Evolutionary conservation across 2,329 filamentous ascomycete genomes (phyloP).

Genomic region (Monilinia fructigena): DNA sequence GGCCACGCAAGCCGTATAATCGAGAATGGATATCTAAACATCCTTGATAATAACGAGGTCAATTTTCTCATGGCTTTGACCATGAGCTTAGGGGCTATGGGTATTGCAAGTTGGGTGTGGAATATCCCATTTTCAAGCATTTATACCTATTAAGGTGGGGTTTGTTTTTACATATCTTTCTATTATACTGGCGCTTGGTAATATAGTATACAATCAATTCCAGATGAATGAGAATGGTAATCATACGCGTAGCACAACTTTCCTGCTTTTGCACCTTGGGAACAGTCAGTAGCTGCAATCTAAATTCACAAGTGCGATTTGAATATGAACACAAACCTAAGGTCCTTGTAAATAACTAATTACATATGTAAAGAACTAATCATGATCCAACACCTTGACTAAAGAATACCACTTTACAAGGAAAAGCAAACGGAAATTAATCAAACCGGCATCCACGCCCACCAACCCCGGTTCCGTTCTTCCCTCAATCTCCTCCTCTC

Average conservation of each 20-base stretch:
- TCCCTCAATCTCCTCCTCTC: no score
- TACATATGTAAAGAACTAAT: background rate
- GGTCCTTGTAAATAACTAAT: background rate
- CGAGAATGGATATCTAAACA: constrained; percentile 64
- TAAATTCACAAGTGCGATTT: background rate
- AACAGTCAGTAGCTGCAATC: no score
- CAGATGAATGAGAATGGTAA: background rate
- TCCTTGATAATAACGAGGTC: constrained; percentile 93
- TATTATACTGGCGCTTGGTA: background rate
- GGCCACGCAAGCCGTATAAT: constrained; percentile 52
- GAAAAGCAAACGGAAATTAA: background rate
- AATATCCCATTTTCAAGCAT: constrained; percentile 47
- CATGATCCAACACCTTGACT: background rate
- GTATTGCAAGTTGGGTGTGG: constrained; percentile 60
- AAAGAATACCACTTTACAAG: background rate
- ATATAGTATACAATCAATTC: background rate
- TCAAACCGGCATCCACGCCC: background rate
- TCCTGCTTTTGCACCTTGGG: background rate
- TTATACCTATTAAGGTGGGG: constrained; percentile 2
- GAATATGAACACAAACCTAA: background rate
- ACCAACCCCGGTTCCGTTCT: background rate
- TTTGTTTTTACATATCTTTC: background rate
- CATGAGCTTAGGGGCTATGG: constrained; percentile 80
- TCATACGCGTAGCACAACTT: background rate
- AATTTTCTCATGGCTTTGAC: constrained; percentile 86